Base-by-base conservation (phyloP, 192 early-diverging fungal species). In the Coemansia sp. region DNA sequence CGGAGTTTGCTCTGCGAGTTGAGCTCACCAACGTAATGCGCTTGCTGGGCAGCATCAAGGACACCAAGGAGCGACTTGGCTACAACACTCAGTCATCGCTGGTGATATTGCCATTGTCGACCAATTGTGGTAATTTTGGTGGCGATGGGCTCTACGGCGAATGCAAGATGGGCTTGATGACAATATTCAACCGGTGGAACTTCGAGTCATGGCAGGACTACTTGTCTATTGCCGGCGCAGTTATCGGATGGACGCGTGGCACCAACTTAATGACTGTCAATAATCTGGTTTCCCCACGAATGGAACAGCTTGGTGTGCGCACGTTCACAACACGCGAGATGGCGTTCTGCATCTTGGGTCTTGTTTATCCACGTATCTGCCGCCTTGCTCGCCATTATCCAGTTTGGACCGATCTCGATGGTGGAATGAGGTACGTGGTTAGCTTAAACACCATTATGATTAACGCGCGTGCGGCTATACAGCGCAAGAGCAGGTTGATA, bases 171-270 rank as follows among this genome's bases (percentile, higher is more conserved):
- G 91, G 88, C 18, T 88, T 98, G 36, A 95, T 96, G 84, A 95
- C 95, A 31, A 79, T 96, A 70, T 84, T 98, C 70, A 93, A 93
- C 88, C 88, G 95, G 65, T 98, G 93, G 93, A 87, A 92, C 55
- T 89, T 93, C 38, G 96, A 98, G 81, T 85, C 81, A 42, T 98
- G 96, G 96, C 86, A 90, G 52, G 80, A 86, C 62, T 96, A 97
- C 85, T 74, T 98, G 59, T 89, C 92, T 29, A 90, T 98, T 57
- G 86, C 94, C 44, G 96, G 95, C 65, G 93, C 95, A 46, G 93
- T 94, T 24, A 98, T 98, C 78, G 96, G 96, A n/a, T 98, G 96
- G 96, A 98, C 96, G 44, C 91, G 96, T 77, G 95, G 96, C 62
- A 98, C 96, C 33, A 93, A 93, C 36, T 87, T 98, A 76, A 98